Conservation (phyloP, 2,329 filamentous ascomycete species). For the Paecilomyces sp. region DNA sequence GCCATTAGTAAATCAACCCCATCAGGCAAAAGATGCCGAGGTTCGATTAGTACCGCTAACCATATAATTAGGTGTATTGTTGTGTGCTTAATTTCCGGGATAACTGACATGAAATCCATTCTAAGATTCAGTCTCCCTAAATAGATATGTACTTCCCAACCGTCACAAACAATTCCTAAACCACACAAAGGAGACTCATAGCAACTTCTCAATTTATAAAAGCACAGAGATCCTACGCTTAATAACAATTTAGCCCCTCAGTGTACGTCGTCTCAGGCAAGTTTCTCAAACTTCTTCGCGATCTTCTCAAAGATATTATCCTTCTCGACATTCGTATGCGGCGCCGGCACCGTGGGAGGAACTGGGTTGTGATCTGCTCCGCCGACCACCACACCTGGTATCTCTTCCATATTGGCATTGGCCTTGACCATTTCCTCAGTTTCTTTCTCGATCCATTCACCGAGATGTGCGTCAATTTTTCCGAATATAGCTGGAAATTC, state of each 20-base stretch:
- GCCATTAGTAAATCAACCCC: background rate
- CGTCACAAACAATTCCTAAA: no score
- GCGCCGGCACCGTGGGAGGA: background rate
- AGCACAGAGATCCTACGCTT: background rate
- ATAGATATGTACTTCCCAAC: no score
- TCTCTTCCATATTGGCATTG: background rate
- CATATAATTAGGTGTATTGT: no score
- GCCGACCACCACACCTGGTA: background rate
- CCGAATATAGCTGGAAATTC: background rate
- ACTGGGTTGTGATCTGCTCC: background rate
- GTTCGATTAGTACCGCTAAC: slow-evolving; percentile 3
- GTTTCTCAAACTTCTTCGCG: background rate
- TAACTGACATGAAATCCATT: no score
- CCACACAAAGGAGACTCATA: no score
- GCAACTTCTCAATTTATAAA: background rate
- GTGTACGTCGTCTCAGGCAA: background rate
- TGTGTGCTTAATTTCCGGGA: no score
- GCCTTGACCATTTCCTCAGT: background rate
- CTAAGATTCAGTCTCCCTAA: no score
- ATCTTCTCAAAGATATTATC: background rate
- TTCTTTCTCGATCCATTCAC: background rate
- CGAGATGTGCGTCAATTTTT: background rate
- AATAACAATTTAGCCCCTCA: background rate
- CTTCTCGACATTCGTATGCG: background rate
- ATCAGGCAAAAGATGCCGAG: background rate